Base-by-base conservation (phyloP, 225 moss, liverwort and hornwort genomes). In the Takakia lepidozioides region DNA sequence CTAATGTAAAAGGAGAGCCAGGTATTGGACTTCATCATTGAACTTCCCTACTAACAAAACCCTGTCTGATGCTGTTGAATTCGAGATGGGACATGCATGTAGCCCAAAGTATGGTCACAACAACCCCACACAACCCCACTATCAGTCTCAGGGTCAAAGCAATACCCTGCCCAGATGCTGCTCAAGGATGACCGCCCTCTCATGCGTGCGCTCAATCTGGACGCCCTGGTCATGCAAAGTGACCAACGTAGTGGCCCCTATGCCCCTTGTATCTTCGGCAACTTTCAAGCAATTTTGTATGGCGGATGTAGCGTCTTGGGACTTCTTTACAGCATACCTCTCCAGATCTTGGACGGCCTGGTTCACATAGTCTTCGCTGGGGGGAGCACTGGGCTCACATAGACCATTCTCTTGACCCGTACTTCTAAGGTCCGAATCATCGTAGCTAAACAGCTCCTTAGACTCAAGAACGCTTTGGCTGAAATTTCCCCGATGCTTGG, bases 281-380 rank as follows among this genome's bases (percentile, higher is more conserved):
- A 74, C 80, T 23, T 57, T 63, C 37, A 80, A 29, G 24, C 66
- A 70, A 27, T 80, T 80, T 51, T 67, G 70, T 29, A 80, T 19
- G 2, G 80, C 70, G 9, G 67, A 70, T 0, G 80, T 80, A 41
- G 74, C 67, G 43, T 80, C 80, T 50, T 70, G 70, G 19, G 74
- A 51, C 58, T 74, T 80, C 60, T 67, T 51, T 8, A 80, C 57
- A 2, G 80, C 74, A 47, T 80, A 70, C 19, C 38, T 70, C 70
- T 80, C 80, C 20, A 80, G 54, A 46, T 80, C 80, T 63, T 67
- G 27, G 1, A 80, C 80, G 30, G 74, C 80, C 54, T 80, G 66
- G 36, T 80, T 80, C 17, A 74, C 80, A 18, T 60, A 74, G 25
- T 80, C 80, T 18, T 74, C 74, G 23, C 56, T 60, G 3, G 56